These are phyloP conservation scores for Thoreauomyces humboldtii DNA, from an alignment of 192 early-diverging fungal genomes.

Conservation along the genomic window DNA sequence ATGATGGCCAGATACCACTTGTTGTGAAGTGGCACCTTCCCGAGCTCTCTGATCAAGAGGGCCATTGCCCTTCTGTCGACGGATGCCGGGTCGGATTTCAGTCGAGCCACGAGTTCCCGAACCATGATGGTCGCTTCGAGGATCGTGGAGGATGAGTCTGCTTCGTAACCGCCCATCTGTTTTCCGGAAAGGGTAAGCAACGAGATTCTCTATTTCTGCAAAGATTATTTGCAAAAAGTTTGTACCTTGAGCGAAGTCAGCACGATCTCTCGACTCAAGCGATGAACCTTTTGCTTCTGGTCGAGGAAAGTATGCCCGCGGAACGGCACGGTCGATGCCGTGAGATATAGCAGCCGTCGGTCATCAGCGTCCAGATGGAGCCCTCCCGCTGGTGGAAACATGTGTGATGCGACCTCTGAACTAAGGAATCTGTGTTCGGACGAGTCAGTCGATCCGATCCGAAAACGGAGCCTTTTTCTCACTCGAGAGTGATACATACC, in stretches of 20 bases:
- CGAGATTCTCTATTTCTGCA: not conserved
- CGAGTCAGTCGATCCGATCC: too few species aligned
- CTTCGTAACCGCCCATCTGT: not conserved
- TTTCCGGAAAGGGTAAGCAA: too few species aligned
- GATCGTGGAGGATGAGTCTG: not conserved
- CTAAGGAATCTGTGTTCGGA: constrained; percentile 7
- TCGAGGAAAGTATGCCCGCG: not conserved
- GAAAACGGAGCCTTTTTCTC: not conserved
- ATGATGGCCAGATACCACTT: constrained; percentile 41
- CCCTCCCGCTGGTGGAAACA: not conserved
- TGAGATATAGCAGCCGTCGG: constrained; percentile 10
- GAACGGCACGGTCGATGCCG: constrained; percentile 7
- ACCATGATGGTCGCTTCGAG: too few species aligned
- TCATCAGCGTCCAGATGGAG: constrained; percentile 14
- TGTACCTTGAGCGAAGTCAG: constrained; percentile 6
- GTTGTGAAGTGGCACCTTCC: constrained; percentile 12
- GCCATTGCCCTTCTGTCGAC: too few species aligned
- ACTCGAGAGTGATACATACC: constrained; percentile 15
- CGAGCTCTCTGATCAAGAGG: constrained; percentile 35
- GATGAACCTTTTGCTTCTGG: not conserved
- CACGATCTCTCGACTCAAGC: not conserved
- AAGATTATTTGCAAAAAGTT: not conserved
- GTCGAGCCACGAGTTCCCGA: too few species aligned
- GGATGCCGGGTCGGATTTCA: too few species aligned
- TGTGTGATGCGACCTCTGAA: not conserved